phyloP scores from a whole-genome alignment of 257 asterid species.

The Solanum peruvianum region DNA sequence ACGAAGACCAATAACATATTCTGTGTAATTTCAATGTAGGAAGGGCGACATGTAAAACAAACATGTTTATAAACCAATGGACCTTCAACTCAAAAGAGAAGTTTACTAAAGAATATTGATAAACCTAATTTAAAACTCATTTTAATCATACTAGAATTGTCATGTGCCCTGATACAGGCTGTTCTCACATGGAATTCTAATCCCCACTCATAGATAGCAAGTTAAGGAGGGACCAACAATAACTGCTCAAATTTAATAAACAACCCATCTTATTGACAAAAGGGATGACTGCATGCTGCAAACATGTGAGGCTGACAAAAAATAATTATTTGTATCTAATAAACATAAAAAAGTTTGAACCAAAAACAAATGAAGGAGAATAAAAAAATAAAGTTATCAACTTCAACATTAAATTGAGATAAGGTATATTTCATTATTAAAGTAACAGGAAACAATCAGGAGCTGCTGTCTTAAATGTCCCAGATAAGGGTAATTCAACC shows the following conservation, averaged over 20 bases:
- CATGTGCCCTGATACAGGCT: constrained; percentile 5
- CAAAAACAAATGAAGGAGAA: not conserved
- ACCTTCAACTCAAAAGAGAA: too few relatives aligned
- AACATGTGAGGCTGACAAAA: not conserved
- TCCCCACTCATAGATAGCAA: constrained; percentile 5
- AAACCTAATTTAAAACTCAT: not conserved
- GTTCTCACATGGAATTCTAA: constrained; percentile 17
- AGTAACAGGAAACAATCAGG: not conserved
- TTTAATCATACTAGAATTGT: not conserved
- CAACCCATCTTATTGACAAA: constrained; percentile 1
- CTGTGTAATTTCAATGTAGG: not conserved
- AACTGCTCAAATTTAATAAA: constrained; percentile 14
- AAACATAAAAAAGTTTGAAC: not conserved
- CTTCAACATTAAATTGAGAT: not conserved
- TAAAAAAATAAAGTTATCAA: not conserved
- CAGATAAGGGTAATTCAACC: not conserved
- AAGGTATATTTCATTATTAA: not conserved
- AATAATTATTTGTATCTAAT: not conserved
- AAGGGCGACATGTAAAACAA: too few relatives aligned
- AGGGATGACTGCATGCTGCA: not conserved
- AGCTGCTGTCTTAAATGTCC: not conserved
- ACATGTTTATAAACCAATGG: too few relatives aligned
- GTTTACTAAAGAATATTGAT: not conserved
- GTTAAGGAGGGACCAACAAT: constrained; percentile 5
- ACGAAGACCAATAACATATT: not conserved